A percentile compares a stretch with the other conserved stretches of the same genome.
phyloP scores from a whole-genome alignment of 2,329 filamentous ascomycete genomes.

The Ophiocordyceps polyrhachis-furcata region DNA sequence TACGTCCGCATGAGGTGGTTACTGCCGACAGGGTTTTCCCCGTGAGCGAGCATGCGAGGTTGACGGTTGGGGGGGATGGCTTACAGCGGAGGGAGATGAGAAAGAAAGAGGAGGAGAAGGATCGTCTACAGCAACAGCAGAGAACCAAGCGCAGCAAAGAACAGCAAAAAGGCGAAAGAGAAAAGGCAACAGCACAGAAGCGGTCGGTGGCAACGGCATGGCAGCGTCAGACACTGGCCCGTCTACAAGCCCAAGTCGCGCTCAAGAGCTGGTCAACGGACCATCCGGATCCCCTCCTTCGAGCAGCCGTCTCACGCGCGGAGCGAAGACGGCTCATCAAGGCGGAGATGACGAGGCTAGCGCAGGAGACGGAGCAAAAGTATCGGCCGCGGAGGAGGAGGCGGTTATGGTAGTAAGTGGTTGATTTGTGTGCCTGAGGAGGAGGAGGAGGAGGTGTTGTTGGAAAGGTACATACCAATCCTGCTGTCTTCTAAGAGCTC shows the following conservation, averaged over 20 bases:
- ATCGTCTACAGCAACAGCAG: background rate
- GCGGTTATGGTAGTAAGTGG: slow-evolving; percentile 22
- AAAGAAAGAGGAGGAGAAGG: background rate
- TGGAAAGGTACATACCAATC: too few relatives aligned
- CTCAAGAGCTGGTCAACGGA: slow-evolving; percentile 15
- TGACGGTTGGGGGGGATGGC: too few relatives aligned
- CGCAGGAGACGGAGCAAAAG: slow-evolving; percentile 24
- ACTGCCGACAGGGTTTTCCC: background rate
- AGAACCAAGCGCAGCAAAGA: background rate
- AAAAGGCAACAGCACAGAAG: background rate
- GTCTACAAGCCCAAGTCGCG: slow-evolving; percentile 12
- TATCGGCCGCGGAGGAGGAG: slow-evolving; percentile 37
- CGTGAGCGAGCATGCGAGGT: too few relatives aligned
- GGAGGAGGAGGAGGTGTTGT: too few relatives aligned
- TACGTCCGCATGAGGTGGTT: slow-evolving; percentile 29
- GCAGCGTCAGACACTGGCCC: background rate
- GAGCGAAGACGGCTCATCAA: slow-evolving; percentile 39
- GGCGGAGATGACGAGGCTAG: slow-evolving; percentile 31
- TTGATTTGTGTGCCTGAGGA: too few relatives aligned
- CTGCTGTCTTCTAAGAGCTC: too few relatives aligned
- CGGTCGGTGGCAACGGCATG: slow-evolving; percentile 1
- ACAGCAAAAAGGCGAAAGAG: background rate
- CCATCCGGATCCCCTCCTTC: slow-evolving; percentile 16
- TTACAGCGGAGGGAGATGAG: too few relatives aligned
- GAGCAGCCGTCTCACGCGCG: slow-evolving; percentile 8